Evolutionary conservation across 108 stramenopile species (phyloP), one percentile per base, ranked within the genome.

Genomic region (Phaeodactylum tricornutum): DNA sequence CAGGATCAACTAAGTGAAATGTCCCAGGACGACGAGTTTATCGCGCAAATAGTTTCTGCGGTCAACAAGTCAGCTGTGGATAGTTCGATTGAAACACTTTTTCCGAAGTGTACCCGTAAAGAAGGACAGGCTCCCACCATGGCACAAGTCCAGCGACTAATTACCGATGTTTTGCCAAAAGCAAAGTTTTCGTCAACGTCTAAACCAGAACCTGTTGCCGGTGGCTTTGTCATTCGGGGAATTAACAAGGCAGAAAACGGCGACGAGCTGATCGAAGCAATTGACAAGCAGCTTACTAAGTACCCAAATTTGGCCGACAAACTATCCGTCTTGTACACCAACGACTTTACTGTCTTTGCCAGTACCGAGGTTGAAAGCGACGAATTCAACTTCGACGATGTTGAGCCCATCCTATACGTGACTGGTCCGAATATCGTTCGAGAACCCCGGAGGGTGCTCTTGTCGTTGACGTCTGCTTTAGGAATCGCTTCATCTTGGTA

Each of bases 401-500:
- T 66, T 30, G 58, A 54, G 44, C 67, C 70, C 33, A 75, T 81
- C 7, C 40, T 89, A 8, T 84, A 67, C 37, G 64, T 89, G 22
- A 60, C 66, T 28, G 79, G 78, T 1, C 67, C 83, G 3, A 57
- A 84, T 56, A 40, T 84, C 21, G 52, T 74, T 1, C 68, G 76
- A 12, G 81, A 84, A 28, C 56, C 66, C 6, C 50, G 55, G 38
- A 60, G 59, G 0, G 36, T 80, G 12, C 46, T 61, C 11, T 54
- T 73, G 7, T 64, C 75, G 0, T 19, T 63, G 6, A 71, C 78
- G 1, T 63, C 81, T 8, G 64, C 64, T 33, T 30, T 83, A 2
- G 83, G 77, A 25, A 47, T 89, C 22, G 80, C 71, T 20, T 80
- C 83, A 6, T 57, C 69, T 1, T 84, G 83, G 83, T 89, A 84